Evolutionary conservation across 257 asterid genomes (phyloP).

Genomic region (Solanum pinnatisectum): DNA sequence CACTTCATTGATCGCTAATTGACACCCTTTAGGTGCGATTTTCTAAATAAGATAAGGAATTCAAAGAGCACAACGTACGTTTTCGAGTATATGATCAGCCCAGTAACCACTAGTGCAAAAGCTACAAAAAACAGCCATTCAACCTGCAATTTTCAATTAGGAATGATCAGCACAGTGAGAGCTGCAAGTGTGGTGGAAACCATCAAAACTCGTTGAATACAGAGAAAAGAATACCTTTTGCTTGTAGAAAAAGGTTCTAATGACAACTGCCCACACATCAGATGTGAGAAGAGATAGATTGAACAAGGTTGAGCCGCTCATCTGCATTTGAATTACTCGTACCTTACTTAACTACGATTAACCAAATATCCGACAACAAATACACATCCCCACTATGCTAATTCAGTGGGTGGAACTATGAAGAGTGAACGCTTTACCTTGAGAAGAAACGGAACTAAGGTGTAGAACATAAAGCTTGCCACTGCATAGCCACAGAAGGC

Average conservation of each 20-base stretch:
- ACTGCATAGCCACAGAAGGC: constrained; percentile 31
- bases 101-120: constrained; percentile 42
- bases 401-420: neutral
- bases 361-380: neutral
- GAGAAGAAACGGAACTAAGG: constrained; percentile 39
- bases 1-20: neutral
- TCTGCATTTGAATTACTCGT: constrained; percentile 18
- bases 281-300: constrained; percentile 77
- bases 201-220: neutral
- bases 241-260: constrained; percentile 59
- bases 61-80: constrained; percentile 18
- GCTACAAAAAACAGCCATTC: constrained; percentile 65
- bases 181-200: neutral
- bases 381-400: neutral
- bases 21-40: neutral
- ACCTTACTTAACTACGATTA: neutral
- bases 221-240: constrained; percentile 29
- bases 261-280: constrained; percentile 72
- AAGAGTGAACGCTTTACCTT: constrained; percentile 17
- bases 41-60: neutral
- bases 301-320: constrained; percentile 68
- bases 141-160: constrained; percentile 32
- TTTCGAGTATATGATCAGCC: constrained; percentile 47
- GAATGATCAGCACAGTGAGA: neutral
- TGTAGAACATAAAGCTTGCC: constrained; percentile 45